phyloP scores from a whole-genome alignment of 148 eudicot species.

The Rhododendron simsii region DNA sequence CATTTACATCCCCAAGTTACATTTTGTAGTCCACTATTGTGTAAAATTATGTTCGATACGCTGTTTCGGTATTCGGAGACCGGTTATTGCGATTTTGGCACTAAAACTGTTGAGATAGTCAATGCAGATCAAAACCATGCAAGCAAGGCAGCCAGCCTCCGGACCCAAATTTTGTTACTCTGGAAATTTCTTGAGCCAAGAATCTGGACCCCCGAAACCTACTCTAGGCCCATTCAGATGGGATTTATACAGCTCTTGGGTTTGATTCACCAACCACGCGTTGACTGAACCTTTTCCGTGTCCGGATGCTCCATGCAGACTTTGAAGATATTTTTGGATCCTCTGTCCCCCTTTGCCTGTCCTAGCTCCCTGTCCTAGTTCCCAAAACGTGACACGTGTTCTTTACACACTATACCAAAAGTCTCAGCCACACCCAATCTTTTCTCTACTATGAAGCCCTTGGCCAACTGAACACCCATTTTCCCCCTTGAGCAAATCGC shows the following conservation, averaged over 20 bases:
- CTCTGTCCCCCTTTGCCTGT: too few relatives aligned
- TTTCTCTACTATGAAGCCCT: too few relatives aligned
- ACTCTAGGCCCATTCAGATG: neutral
- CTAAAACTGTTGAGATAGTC: neutral
- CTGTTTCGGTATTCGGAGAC: neutral
- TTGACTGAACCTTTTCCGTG: neutral
- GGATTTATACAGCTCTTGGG: neutral
- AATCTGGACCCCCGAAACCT: neutral
- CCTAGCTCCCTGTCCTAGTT: too few relatives aligned
- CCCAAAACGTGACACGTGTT: too few relatives aligned
- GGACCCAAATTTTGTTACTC: neutral
- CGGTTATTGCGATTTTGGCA: neutral
- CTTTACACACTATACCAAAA: too few relatives aligned
- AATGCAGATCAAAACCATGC: neutral
- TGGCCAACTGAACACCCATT: too few relatives aligned
- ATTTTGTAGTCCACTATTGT: neutral
- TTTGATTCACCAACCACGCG: neutral
- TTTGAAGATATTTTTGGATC: too few relatives aligned
- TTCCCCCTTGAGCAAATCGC: too few relatives aligned
- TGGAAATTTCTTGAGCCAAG: neutral
- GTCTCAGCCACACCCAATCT: too few relatives aligned
- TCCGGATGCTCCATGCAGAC: neutral
- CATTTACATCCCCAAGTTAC: neutral
- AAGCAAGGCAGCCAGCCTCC: neutral
- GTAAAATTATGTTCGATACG: neutral